A percentile compares a stretch with the other conserved stretches of the same genome.
phyloP scores from a whole-genome alignment of 768 basidiomycete genomes.

The Boletus sensibilis region DNA sequence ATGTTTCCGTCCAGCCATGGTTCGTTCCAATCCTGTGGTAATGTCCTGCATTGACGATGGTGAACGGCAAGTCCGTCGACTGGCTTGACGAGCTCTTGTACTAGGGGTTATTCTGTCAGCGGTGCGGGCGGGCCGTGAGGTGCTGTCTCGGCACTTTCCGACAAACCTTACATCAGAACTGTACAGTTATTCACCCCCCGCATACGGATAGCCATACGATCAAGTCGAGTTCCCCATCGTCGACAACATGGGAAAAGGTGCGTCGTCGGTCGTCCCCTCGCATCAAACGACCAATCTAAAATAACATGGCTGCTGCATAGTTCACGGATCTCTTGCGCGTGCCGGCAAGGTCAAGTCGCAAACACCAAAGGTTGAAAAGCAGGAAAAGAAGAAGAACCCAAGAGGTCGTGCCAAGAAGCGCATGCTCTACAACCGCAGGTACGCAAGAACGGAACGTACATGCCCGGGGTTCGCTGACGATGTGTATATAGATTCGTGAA shows the following conservation, averaged over 20 bases:
- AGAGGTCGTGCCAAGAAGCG: conserved; percentile 99
- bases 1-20: conserved; percentile 33
- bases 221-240: conserved; percentile 41
- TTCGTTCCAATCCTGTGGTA: neutral
- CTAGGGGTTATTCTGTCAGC: neutral
- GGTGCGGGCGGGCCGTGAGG: too few species aligned
- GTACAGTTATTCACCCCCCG: conserved; percentile 36
- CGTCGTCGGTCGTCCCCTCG: conserved; percentile 9
- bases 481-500: conserved; percentile 72
- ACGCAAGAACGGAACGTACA: conserved; percentile 29
- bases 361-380: conserved; percentile 96
- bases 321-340: conserved; percentile 99
- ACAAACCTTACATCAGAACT: conserved; percentile 41
- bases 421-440: conserved; percentile 90
- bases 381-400: conserved; percentile 98
- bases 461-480: neutral
- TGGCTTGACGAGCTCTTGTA: neutral
- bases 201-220: conserved; percentile 27
- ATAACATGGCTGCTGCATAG: conserved; percentile 36
- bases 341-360: conserved; percentile 99
- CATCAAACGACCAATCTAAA: conserved; percentile 1
- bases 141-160: conserved; percentile 25
- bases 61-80: neutral
- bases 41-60: neutral
- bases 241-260: conserved; percentile 78